A percentile compares a stretch with the other conserved stretches of the same genome.
These are phyloP conservation scores for Kazachstania bromeliacearum DNA, from an alignment of 805 yeast genomes.

Conservation along the genomic window DNA sequence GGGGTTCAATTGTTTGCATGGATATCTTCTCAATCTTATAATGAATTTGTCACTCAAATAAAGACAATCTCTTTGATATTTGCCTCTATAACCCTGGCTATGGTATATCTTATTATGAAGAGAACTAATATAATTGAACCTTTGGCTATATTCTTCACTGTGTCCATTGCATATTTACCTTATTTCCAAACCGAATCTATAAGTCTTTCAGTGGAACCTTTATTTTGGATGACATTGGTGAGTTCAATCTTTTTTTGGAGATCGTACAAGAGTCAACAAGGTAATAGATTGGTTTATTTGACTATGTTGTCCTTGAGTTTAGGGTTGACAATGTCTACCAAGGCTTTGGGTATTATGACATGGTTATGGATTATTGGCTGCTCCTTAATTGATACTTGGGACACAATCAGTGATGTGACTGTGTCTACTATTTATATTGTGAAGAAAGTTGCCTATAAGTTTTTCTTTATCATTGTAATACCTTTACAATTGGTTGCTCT, in stretches of 20 bases:
- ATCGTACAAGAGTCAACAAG: slow-evolving; percentile 36
- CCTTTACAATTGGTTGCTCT: slow-evolving; percentile 53
- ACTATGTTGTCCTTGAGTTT: slow-evolving; percentile 40
- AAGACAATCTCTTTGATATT: slow-evolving; percentile 7
- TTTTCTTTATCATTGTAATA: slow-evolving; percentile 36
- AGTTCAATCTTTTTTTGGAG: slow-evolving; percentile 40
- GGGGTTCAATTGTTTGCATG: slow-evolving; percentile 18
- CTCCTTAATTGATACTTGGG: slow-evolving; percentile 49
- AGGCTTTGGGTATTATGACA: slow-evolving; percentile 64
- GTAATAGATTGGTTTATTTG: slow-evolving; percentile 44
- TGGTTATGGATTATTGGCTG: slow-evolving; percentile 51
- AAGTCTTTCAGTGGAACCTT: slow-evolving; percentile 29
- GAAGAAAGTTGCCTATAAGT: slow-evolving; percentile 35
- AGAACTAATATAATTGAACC: slow-evolving; percentile 29
- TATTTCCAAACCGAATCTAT: slow-evolving; percentile 11
- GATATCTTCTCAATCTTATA: slow-evolving; percentile 4
- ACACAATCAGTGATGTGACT: slow-evolving; percentile 54
- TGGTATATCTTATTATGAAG: slow-evolving; percentile 16
- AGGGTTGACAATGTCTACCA: slow-evolving; percentile 52
- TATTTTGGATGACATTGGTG: slow-evolving; percentile 36
- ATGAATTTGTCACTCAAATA: slow-evolving; percentile 5
- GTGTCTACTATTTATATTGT: slow-evolving; percentile 33
- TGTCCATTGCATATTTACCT: slow-evolving; percentile 14
- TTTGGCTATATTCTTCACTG: slow-evolving; percentile 30
- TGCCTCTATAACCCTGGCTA: slow-evolving; percentile 9